Evolutionary conservation across 345 rosid genomes (phyloP), one percentile per base, ranked within the genome.

Genomic region (Brassica incana): DNA sequence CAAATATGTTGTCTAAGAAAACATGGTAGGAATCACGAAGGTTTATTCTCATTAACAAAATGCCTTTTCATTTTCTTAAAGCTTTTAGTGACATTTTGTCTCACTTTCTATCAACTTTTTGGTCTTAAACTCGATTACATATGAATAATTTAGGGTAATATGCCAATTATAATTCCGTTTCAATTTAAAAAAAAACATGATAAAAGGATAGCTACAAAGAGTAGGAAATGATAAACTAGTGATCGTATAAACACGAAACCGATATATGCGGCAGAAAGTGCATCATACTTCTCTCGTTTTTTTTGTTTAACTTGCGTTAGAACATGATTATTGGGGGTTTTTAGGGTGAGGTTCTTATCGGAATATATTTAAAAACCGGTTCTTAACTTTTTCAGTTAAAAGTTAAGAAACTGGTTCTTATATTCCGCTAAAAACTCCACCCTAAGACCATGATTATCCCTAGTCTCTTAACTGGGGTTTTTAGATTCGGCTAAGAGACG

Each of bases 181-280:
- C 18, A 69, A 52, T 20, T 43, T 36, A 23, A 23, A 23, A 23
- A 23, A 61, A 54, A 67, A 35, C 6, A 48, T 67, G 35, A 74
- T 23, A 58, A 20, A 62, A 69, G 62, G 32, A 62, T 32, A 65
- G 54, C 63, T 56, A 71, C 56, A 58, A 64, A 56, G 67, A 74
- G 32, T 75, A 36, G 43, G 62, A 50, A 67, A 62, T 67, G 54
- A 68, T 15, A 32, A 63, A 76, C 40, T 18, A 76, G 61, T 75
- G 69, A 33, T 71, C 33, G 77, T 76, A 33, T 67, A 76, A 65
- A 80, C 80, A 65, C 73, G 69, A 76, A 74, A 76, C 65, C 77
- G 69, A 54, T 76, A 6, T 32, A 71, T 65, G 69, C 72, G 59
- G 83, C 80, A 71, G 45, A 76, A 71, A 65, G 73, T 65, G 69